Evolutionary conservation across 495 filamentous ascomycete genomes (phyloP).

Genomic region (Xylaria telfairii): DNA sequence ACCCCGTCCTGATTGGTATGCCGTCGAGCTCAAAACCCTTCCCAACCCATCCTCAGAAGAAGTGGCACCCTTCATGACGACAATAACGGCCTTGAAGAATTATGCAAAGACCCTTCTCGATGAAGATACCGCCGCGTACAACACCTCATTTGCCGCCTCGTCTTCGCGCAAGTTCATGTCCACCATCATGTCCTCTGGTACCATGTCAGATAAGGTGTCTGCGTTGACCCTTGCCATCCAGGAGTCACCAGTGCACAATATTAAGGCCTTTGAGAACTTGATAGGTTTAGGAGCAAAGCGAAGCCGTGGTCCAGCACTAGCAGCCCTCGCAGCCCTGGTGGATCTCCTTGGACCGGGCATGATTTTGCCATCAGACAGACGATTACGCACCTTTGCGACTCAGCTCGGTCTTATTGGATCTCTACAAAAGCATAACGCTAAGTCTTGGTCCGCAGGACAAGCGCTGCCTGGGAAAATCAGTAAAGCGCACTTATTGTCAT

Average conservation of each 20-base stretch:
- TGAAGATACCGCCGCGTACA: conserved; percentile 71
- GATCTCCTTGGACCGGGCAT: conserved; percentile 90
- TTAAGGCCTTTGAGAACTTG: conserved; percentile 83
- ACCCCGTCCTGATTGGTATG: conserved; percentile 87
- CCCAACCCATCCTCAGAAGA: conserved; percentile 52
- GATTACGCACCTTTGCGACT: conserved; percentile 76
- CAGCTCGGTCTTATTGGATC: conserved; percentile 77
- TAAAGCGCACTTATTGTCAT: conserved; percentile 77
- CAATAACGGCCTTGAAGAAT: conserved; percentile 74
- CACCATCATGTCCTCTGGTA: conserved; percentile 95
- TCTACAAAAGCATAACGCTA: conserved; percentile 60
- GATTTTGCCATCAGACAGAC: conserved; percentile 80
- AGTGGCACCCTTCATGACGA: conserved; percentile 57
- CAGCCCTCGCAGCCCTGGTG: conserved; percentile 87
- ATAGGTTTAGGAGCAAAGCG: conserved; percentile 82
- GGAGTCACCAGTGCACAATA: conserved; percentile 93
- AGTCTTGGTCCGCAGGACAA: conserved; percentile 69
- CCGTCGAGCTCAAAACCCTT: conserved; percentile 64
- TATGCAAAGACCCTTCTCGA: conserved; percentile 78
- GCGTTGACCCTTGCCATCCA: conserved; percentile 91
- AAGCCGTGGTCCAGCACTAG: conserved; percentile 91
- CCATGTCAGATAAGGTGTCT: conserved; percentile 94
- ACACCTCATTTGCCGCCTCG: conserved; percentile 56
- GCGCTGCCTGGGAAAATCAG: conserved; percentile 72
- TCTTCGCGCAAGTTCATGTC: conserved; percentile 93